Percentiles rank a stretch among this genome's conserved stretches.
Conservation (phyloP, 73 alveolate genomes). For the Urostyla sp. region DNA sequence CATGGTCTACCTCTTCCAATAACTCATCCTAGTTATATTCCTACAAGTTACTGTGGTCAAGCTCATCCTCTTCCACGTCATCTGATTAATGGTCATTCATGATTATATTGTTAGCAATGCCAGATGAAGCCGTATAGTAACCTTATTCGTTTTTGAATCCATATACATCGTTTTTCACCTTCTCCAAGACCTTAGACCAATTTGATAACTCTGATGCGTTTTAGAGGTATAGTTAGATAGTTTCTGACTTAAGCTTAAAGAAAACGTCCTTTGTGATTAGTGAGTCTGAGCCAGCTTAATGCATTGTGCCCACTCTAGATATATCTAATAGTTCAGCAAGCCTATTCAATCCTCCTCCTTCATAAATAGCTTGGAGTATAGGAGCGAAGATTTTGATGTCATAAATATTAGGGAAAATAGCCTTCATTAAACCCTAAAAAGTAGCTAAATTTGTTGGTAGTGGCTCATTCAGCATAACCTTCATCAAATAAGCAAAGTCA, state of each 20-base stretch:
- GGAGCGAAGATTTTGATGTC: constrained; percentile 82
- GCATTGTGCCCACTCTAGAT: constrained; percentile 83
- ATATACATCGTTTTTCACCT: no score
- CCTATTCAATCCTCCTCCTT: constrained; percentile 87
- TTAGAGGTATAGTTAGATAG: no score
- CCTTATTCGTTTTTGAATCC: no score
- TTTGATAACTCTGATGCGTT: no score
- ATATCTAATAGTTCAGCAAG: constrained; percentile 80
- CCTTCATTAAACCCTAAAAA: constrained; percentile 58
- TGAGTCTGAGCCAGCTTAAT: constrained; percentile 94
- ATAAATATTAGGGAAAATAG: constrained; percentile 79
- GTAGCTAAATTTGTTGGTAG: constrained; percentile 81
- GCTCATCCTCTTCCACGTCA: no score
- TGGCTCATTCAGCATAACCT: constrained; percentile 68
- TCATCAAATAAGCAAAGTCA: constrained; percentile 90
- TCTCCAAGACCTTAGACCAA: no score
- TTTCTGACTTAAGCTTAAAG: constrained; percentile 69
- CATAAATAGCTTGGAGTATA: constrained; percentile 64
- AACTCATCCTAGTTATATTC: no score
- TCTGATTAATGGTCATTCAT: no score
- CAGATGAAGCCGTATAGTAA: no score
- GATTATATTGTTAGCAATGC: no score
- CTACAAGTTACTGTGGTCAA: no score
- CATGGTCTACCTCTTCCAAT: no score
- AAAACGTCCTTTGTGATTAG: constrained; percentile 84